Evolutionary conservation across 2,329 filamentous ascomycete species (phyloP), one percentile per base, ranked within the genome.

Genomic region (Pyricularia sp.): DNA sequence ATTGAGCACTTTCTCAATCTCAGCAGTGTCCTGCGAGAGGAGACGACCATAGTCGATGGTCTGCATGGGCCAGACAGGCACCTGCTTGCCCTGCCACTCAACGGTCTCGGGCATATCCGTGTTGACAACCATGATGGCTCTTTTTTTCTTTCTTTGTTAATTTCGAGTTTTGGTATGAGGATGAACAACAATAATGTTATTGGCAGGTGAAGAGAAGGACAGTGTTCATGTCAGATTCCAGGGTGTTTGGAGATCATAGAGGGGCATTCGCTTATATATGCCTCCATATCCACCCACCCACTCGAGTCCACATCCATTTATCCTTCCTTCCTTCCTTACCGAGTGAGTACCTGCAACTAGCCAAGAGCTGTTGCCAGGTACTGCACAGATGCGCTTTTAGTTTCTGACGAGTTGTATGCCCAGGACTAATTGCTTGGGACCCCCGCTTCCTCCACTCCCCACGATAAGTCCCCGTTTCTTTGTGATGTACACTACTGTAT

Each of bases 1-100:
- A 44, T 76, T 73, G 65, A 82, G 71, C 8, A 83, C 74, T 69
- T 78, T 81, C 66, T 83, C 79, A 9, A 84, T 72, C 72, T 84
- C 82, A 24, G 72, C 74, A 8, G 81, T 81, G 66, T 84, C 81
- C 68, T 83, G 79, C 0, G 81, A 84, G 44, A 84, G 79, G 64
- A 84, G 73, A 61, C 74, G 75, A 22, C 76, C 77, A 70, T 80
- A 84, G 75, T 81, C 75, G 69, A 84, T 76, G 31, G 80, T 82
- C 71, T 80, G 74, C 78, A 82, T 80, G 66, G 76, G 70, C 72
- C 78, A 82, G 71, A 82, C 75, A n/a, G 80, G 79, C 55, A 81
- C 78, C 67, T 75, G 70, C 70, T 77, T 78, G 69, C 79, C 79
- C 68, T 78, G 77, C 79, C 79, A 82, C 65, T 79, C 74, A 65